Percentiles rank a stretch among this genome's conserved stretches.
phyloP scores from a whole-genome alignment of 768 basidiomycete genomes.

The Serendipita indica region DNA sequence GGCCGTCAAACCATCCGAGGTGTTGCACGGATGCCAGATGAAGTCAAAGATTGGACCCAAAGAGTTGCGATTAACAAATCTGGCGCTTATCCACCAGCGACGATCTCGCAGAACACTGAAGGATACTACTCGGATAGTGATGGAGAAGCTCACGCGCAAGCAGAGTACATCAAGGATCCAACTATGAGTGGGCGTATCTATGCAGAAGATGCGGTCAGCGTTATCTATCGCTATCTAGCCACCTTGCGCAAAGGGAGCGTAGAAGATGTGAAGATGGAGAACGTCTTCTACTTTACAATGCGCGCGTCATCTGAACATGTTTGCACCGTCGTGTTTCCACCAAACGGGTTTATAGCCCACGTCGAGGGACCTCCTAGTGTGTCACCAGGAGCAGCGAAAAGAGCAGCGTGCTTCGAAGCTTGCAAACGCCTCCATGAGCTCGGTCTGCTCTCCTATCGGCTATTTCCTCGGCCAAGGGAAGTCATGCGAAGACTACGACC shows the following conservation, averaged over 20 bases:
- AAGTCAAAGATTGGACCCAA: slow-evolving; percentile 37
- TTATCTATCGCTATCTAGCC: slow-evolving; percentile 38
- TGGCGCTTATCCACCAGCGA: slow-evolving; percentile 32
- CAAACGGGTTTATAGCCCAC: slow-evolving; percentile 27
- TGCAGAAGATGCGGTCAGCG: slow-evolving; percentile 39
- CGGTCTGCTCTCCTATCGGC: slow-evolving; percentile 36
- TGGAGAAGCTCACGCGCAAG: slow-evolving; percentile 26
- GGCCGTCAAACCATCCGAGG: slow-evolving; percentile 40
- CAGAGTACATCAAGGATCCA: slow-evolving; percentile 41
- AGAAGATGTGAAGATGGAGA: slow-evolving; percentile 10
- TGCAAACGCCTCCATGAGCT: slow-evolving; percentile 36
- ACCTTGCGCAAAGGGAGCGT: slow-evolving; percentile 1
- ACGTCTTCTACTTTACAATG: slow-evolving; percentile 24
- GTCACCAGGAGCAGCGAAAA: slow-evolving; percentile 39
- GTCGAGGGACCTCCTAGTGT: slow-evolving; percentile 32
- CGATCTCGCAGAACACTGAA: slow-evolving; percentile 27
- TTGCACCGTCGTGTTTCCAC: slow-evolving; percentile 38
- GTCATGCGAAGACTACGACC: slow-evolving; percentile 8
- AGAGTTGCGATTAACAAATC: slow-evolving; percentile 26
- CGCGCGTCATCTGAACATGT: slow-evolving; percentile 22
- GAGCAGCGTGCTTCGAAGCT: slow-evolving; percentile 41
- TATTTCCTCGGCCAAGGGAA: slow-evolving; percentile 20
- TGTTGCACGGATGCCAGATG: slow-evolving; percentile 27
- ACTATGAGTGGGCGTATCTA: slow-evolving; percentile 45
- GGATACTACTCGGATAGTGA: slow-evolving; percentile 37